A percentile compares a stretch with the other conserved stretches of the same genome.
Conservation (phyloP, 2,329 filamentous ascomycete genomes). For the Exserohilum rostratum region DNA sequence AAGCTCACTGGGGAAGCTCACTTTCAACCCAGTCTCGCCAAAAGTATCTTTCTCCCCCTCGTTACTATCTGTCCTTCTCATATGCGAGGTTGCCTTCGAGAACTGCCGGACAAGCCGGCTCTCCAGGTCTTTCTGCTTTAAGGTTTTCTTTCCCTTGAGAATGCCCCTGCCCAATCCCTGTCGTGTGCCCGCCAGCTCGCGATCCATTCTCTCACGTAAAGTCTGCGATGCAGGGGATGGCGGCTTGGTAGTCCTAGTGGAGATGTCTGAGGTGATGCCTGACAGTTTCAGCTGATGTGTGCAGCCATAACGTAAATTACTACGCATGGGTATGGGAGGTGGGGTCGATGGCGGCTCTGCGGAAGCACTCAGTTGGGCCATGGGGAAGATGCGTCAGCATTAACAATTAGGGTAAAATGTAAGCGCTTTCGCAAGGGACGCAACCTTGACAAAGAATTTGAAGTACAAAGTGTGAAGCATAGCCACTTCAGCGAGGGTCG, state of each 20-base stretch:
- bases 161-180: not conserved
- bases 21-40: not conserved
- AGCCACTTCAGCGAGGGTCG: not conserved
- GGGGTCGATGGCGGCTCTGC: conserved; percentile 6
- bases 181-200: conserved; percentile 2
- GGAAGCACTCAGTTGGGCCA: not conserved
- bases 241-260: not conserved
- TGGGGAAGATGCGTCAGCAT: not conserved
- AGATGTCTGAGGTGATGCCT: not conserved
- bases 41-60: not conserved
- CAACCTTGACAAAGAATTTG: not conserved
- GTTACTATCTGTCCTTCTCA: not conserved
- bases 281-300: not conserved
- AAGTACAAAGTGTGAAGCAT: conserved; percentile 2
- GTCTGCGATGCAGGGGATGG: not conserved
- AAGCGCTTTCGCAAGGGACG: not conserved
- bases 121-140: not conserved
- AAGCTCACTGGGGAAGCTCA: not conserved
- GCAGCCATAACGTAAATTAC: conserved; percentile 1
- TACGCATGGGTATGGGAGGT: conserved; percentile 11
- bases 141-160: not conserved
- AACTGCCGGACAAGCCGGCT: not conserved
- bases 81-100: not conserved
- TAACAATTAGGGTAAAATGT: not conserved
- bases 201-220: conserved; percentile 4